Evolutionary conservation across 1,284 basidiomycete species (phyloP), one percentile per base, ranked within the genome.

Genomic region (Pseudozyma sp.): DNA sequence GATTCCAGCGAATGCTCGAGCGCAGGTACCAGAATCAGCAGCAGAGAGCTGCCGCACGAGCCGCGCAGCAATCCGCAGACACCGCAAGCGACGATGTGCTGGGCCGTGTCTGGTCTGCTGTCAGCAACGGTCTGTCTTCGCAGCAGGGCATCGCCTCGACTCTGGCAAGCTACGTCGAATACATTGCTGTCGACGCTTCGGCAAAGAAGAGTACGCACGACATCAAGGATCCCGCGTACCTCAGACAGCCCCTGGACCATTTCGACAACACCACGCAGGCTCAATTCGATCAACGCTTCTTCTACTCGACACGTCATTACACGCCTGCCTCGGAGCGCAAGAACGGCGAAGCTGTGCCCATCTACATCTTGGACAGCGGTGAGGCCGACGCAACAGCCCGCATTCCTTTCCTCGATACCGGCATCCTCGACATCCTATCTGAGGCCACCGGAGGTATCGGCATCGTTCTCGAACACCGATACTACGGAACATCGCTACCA

Each of bases 291-390:
- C 87, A 87, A 63, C 76, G 86, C 30, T 97, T 94, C 85, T 98
- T 94, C 94, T 87, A 94, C 49, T 94, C 91, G 81, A 89, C 89
- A n/a, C 88, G 91, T 35, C 90, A 93, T 84, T 97, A 96, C 85
- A 87, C 88, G 64, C 85, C 88, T 90, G 95, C 30, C 90, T 92
- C 79, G 88, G 93, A 10, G 85, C 94, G 50, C 92, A 94, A 82
- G 91, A 92, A 19, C 16, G 68, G 63, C 29, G 68, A 74, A 17
- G 66, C 67, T 10, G 79, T 74, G 13, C 83, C 84, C 5, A 76
- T 85, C 55, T 79, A 78, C 52, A 71, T 85, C 30, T 75, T 85
- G 33, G 85, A 85, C 49, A 81, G 78, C 14, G 85, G 85, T 3
- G 85, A 86, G 60, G 82, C 84, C 14, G 64, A 72, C 43, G 83